Conservation (phyloP, 2,329 filamentous ascomycete genomes). For the Beauveria varroae region DNA sequence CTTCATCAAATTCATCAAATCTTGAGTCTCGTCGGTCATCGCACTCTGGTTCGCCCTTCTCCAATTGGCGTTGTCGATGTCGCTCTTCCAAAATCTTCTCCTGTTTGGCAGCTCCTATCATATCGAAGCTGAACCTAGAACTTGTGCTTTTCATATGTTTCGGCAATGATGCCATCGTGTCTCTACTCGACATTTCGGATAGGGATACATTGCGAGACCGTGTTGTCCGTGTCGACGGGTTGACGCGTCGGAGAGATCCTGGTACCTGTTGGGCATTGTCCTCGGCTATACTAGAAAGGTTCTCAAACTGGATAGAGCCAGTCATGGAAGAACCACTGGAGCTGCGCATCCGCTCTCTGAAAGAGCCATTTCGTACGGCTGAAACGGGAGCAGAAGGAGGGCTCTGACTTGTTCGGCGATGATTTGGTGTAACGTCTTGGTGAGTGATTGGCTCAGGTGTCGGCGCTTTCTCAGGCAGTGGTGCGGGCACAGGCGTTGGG, state of each 20-base stretch:
- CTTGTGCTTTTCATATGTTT: slow-evolving; percentile 69
- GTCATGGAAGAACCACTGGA: slow-evolving; percentile 10
- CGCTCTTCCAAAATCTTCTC: slow-evolving; percentile 66
- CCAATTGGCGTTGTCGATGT: slow-evolving; percentile 59
- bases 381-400: not conserved
- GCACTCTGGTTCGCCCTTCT: slow-evolving; percentile 41
- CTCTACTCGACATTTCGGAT: slow-evolving; percentile 39
- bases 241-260: not conserved
- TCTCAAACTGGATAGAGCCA: not conserved
- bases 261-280: slow-evolving; percentile 1
- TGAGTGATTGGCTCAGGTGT: not conserved
- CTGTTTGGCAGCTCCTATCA: slow-evolving; percentile 60
- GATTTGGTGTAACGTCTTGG: not conserved
- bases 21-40: slow-evolving; percentile 41
- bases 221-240: slow-evolving; percentile 23
- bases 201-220: slow-evolving; percentile 48
- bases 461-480: not conserved
- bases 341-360: not conserved
- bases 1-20: slow-evolving; percentile 56
- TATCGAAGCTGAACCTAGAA: slow-evolving; percentile 76
- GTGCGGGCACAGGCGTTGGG: not conserved
- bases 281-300: not conserved
- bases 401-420: not conserved
- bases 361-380: not conserved
- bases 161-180: slow-evolving; percentile 43